These are phyloP conservation scores for Plasmopara viticola DNA, from an alignment of 352 stramenopile species.

Conservation along the genomic window DNA sequence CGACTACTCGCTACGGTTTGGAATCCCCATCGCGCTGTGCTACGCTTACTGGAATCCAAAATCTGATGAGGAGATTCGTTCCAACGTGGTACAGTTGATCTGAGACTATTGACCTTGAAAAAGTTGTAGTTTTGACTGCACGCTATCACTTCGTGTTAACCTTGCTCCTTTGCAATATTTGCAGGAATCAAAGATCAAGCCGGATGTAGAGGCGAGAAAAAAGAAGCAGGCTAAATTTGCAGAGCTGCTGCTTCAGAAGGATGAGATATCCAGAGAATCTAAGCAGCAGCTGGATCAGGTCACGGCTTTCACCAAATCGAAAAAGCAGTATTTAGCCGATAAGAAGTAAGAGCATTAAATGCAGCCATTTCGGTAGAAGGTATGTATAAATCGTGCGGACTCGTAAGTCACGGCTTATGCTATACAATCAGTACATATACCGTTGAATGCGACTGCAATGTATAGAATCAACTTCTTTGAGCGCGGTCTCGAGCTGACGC, in stretches of 20 bases:
- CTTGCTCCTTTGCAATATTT: conserved; percentile 5
- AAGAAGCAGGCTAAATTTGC: conserved; percentile 73
- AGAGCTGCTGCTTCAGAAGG: conserved; percentile 59
- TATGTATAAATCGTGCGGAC: too few species aligned
- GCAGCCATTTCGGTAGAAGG: not conserved
- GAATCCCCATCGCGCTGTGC: conserved; percentile 56
- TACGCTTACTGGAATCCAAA: conserved; percentile 69
- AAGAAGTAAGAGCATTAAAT: conserved; percentile 15
- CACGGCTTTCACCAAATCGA: conserved; percentile 59
- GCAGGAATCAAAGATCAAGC: conserved; percentile 66
- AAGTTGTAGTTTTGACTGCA: not conserved
- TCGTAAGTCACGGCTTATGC: not conserved
- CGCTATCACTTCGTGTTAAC: not conserved
- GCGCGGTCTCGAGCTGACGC: conserved; percentile 51
- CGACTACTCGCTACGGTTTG: conserved; percentile 71
- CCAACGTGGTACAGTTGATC: conserved; percentile 54
- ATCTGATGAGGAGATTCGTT: conserved; percentile 69
- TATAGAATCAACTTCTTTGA: conserved; percentile 64
- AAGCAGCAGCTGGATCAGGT: conserved; percentile 75
- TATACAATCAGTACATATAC: conserved; percentile 42
- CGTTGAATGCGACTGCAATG: conserved; percentile 68
- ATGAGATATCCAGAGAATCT: conserved; percentile 43
- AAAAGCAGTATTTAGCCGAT: conserved; percentile 27
- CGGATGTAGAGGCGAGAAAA: conserved; percentile 45
- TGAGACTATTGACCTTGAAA: not conserved